Evolutionary conservation across 2,329 filamentous ascomycete species (phyloP).

Genomic region (Fusarium equiseti): DNA sequence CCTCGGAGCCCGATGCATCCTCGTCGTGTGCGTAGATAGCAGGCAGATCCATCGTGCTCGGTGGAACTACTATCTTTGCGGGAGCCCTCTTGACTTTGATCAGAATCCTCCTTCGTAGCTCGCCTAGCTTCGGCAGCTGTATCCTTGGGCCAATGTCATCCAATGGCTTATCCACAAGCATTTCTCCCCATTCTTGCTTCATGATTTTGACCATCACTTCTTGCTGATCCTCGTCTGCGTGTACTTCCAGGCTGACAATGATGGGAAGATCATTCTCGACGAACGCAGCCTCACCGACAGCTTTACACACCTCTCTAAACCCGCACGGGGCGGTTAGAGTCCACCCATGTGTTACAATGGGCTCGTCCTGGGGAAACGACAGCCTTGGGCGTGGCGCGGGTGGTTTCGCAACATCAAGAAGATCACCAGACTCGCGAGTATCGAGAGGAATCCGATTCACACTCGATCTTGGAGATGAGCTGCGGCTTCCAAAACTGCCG

Average conservation of each 20-base stretch:
- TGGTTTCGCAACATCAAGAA: slow-evolving; percentile 49
- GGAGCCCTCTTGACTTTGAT: slow-evolving; percentile 80
- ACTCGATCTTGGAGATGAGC: slow-evolving; percentile 51
- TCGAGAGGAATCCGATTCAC: slow-evolving; percentile 42
- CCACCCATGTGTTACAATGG: slow-evolving; percentile 84
- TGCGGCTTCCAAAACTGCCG: slow-evolving; percentile 54
- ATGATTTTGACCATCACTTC: slow-evolving; percentile 95
- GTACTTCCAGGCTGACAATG: slow-evolving; percentile 93
- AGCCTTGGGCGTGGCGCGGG: slow-evolving; percentile 43
- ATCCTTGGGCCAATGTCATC: slow-evolving; percentile 65
- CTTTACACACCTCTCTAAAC: slow-evolving; percentile 87
- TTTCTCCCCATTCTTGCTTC: slow-evolving; percentile 83
- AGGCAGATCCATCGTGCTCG: slow-evolving; percentile 52
- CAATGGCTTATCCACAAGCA: slow-evolving; percentile 73
- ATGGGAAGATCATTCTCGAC: slow-evolving; percentile 80
- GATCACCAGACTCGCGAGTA: slow-evolving; percentile 52
- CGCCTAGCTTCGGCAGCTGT: slow-evolving; percentile 75
- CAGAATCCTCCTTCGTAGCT: slow-evolving; percentile 83
- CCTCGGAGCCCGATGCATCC: slow-evolving; percentile 58
- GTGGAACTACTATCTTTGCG: slow-evolving; percentile 49
- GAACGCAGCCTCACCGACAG: slow-evolving; percentile 84
- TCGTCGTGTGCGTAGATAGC: slow-evolving; percentile 51
- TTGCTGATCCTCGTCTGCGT: slow-evolving; percentile 85
- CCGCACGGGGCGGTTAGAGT: slow-evolving; percentile 88
- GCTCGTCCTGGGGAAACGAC: slow-evolving; percentile 67